Evolutionary conservation across 1,284 basidiomycete genomes (phyloP).

Genomic region (Ganoderma meredithae): DNA sequence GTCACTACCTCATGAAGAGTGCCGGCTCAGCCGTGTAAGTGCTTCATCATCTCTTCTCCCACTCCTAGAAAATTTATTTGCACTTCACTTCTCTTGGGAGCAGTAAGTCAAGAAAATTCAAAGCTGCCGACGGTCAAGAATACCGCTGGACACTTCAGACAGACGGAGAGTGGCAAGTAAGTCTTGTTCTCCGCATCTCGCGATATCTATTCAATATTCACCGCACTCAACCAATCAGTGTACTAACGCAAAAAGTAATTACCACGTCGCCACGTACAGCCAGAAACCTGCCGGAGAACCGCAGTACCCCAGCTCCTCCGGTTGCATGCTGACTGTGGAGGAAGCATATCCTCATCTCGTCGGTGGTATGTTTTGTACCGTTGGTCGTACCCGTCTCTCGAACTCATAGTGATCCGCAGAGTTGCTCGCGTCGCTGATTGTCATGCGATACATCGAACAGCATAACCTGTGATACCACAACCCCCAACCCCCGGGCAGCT

Average conservation of each 20-base stretch:
- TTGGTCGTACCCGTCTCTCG: neutral
- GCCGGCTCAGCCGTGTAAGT: conserved; percentile 48
- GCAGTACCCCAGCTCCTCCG: conserved; percentile 58
- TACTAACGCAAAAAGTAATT: conserved; percentile 52
- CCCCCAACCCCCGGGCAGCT: too few species aligned
- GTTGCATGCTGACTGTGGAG: conserved; percentile 68
- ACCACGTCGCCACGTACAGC: conserved; percentile 65
- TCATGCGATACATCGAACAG: conserved; percentile 71
- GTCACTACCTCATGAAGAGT: conserved; percentile 56
- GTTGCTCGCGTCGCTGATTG: conserved; percentile 63
- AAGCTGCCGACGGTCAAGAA: conserved; percentile 61
- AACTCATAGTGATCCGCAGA: conserved; percentile 46
- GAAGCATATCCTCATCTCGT: conserved; percentile 63
- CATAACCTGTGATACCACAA: conserved; percentile 48
- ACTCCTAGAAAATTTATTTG: too few species aligned
- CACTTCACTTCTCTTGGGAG: neutral
- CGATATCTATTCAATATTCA: neutral
- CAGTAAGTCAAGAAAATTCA: conserved; percentile 58
- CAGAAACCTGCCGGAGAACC: conserved; percentile 63
- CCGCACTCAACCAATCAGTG: conserved; percentile 49
- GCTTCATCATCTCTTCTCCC: neutral
- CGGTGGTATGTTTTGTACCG: conserved; percentile 50
- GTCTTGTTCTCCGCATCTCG: conserved; percentile 30
- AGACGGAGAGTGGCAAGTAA: conserved; percentile 64
- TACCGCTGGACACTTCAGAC: conserved; percentile 63